Evolutionary conservation across 139 green algal species (phyloP).

Genomic region (Micractinium sp.): DNA sequence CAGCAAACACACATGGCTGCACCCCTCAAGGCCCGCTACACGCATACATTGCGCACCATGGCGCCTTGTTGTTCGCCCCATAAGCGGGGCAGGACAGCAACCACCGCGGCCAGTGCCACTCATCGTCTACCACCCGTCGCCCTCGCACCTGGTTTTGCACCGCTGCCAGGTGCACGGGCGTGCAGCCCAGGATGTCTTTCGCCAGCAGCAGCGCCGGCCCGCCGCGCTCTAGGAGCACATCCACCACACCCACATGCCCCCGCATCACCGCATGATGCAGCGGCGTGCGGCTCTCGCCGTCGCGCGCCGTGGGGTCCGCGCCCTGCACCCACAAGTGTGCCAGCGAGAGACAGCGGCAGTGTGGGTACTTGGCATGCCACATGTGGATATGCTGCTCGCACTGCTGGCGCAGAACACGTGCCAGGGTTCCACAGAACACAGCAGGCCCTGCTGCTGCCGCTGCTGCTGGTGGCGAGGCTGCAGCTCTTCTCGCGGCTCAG

Average conservation of each 20-base stretch:
- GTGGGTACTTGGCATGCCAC: too few relatives aligned
- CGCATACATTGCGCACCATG: too few relatives aligned
- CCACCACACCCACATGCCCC: slow-evolving; percentile 56
- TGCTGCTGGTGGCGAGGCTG: neutral
- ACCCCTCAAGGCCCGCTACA: too few relatives aligned
- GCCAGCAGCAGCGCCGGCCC: slow-evolving; percentile 54
- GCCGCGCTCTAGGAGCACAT: slow-evolving; percentile 47
- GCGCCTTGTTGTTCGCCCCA: too few relatives aligned
- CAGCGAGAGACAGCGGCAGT: neutral
- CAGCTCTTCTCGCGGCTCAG: neutral
- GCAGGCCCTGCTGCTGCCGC: neutral
- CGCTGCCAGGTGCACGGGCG: slow-evolving; percentile 68
- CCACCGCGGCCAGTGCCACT: neutral
- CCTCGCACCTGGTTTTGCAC: slow-evolving; percentile 63
- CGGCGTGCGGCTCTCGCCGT: slow-evolving; percentile 59
- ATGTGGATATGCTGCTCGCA: too few relatives aligned
- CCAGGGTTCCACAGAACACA: too few relatives aligned
- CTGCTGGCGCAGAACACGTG: neutral
- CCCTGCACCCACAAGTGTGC: slow-evolving; percentile 39
- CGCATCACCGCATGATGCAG: slow-evolving; percentile 72
- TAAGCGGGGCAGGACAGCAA: too few relatives aligned
- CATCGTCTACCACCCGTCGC: neutral
- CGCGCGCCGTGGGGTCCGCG: slow-evolving; percentile 48
- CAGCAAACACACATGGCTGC: neutral
- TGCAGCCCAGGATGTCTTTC: slow-evolving; percentile 68